Evolutionary conservation across 2,329 filamentous ascomycete species (phyloP).

Genomic region (Arthrinium phaeospermum): DNA sequence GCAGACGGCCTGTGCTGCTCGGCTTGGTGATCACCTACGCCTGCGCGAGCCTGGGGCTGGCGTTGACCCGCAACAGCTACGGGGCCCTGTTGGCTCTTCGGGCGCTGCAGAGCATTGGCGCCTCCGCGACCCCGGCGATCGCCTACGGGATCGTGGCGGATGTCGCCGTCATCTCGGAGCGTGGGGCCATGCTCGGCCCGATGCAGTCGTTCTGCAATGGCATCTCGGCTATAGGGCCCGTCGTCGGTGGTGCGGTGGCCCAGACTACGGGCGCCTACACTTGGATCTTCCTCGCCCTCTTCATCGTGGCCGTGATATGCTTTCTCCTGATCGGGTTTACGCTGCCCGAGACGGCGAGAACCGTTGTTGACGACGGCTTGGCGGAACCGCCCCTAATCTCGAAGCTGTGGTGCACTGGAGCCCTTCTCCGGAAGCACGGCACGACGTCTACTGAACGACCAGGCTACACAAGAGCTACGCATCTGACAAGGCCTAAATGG

Average conservation of each 20-base stretch:
- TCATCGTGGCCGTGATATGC: not conserved
- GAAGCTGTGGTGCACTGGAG: not conserved
- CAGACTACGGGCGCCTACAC: not conserved
- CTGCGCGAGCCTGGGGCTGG: constrained; percentile 46
- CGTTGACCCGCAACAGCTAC: constrained; percentile 42
- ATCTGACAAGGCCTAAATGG: not conserved
- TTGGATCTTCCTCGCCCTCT: constrained; percentile 15
- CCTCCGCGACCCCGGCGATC: constrained; percentile 46
- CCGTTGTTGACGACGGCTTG: not conserved
- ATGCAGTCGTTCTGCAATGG: constrained; percentile 18
- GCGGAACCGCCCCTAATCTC: not conserved
- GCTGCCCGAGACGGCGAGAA: not conserved
- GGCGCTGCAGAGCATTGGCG: constrained; percentile 49
- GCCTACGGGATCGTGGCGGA: constrained; percentile 27
- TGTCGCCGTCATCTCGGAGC: not conserved
- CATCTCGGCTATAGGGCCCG: constrained; percentile 7
- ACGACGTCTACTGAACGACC: not conserved
- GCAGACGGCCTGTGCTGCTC: constrained; percentile 6
- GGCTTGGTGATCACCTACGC: constrained; percentile 44
- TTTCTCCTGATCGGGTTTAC: not conserved
- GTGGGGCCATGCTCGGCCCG: constrained; percentile 17
- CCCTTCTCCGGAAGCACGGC: not conserved
- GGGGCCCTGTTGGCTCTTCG: constrained; percentile 43
- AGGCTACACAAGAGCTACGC: too few relatives aligned
- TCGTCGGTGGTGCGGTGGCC: constrained; percentile 14